Base-by-base conservation (phyloP, 345 rosid species). In the Gossypium australe region DNA sequence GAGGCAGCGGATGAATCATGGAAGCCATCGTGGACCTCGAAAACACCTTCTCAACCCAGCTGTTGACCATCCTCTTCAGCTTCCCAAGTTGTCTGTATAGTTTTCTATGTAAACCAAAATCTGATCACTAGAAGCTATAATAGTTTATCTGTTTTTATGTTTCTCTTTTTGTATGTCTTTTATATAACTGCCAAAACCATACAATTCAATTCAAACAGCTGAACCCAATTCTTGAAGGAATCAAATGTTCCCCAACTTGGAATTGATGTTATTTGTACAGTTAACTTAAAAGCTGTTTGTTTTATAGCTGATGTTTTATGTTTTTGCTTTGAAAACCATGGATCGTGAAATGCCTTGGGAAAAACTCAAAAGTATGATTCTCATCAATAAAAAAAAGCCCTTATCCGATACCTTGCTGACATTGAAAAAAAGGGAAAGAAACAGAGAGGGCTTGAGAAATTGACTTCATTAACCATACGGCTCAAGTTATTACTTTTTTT, bases 41-140 rank as follows among this genome's bases (percentile, higher is more conserved):
- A 76, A 84, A n/a, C 85, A 78, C 78, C 76, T 84, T 61, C 66
- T 74, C 48, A 78, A 81, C 70, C 89, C 86, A 4, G 34, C 81
- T 9, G 58, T 24, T 2, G 71, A 76, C 56, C 82, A 78, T 27
- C 80, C 79, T 1, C 61, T 80, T 75, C 55, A 75, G 72, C 70
- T 80, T 69, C 78, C 85, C 25, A 58, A 84, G 85, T 9, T 84
- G 75, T 76, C 82, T 43, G 55, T 77, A 2, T 87, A 77, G 83
- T 48, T 44, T 72, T 5, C 67, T 9, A 41, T 72, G 67, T 24
- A 18, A 34, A 18, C 18, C n/a, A 29, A 34, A 18, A 11, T 58
- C 11, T 55, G 58, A 2, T 55, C 44, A 24, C 7, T 25, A 25
- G 13, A 22, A 22, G 18, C 41, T 34, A 5, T 24, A 10, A 11